Percentiles rank a stretch among this genome's conserved stretches.
These are phyloP conservation scores for Aspergillus sp. DNA, from an alignment of 2,329 filamentous ascomycete genomes.

Conservation along the genomic window DNA sequence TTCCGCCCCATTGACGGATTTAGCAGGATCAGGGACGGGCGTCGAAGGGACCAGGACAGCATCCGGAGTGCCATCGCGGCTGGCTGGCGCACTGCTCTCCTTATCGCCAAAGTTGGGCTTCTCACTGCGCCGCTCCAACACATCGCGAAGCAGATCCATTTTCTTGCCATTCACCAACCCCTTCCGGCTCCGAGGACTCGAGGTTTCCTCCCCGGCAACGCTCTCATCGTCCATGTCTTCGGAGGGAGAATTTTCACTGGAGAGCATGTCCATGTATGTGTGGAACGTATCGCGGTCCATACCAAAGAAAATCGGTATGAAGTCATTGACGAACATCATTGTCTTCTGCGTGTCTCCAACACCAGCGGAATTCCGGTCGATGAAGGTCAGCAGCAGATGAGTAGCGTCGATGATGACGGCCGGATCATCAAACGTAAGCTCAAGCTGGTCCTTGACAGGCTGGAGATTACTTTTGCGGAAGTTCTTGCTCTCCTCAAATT, in stretches of 20 bases:
- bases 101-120: constrained; percentile 63
- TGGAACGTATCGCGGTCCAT: constrained; percentile 61
- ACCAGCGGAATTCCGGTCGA: constrained; percentile 40
- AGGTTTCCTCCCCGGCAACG: constrained; percentile 54
- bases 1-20: constrained; percentile 38
- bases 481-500: constrained; percentile 81
- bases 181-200: constrained; percentile 59
- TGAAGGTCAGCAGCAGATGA: constrained; percentile 38
- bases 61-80: constrained; percentile 84
- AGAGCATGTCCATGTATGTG: constrained; percentile 58
- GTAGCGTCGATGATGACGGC: constrained; percentile 51
- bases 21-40: constrained; percentile 45
- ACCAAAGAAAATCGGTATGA: constrained; percentile 68
- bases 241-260: constrained; percentile 62
- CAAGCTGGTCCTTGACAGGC: constrained; percentile 61
- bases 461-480: constrained; percentile 53
- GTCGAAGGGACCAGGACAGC: constrained; percentile 38
- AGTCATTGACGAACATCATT: constrained; percentile 64
- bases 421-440: constrained; percentile 63
- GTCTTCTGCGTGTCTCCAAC: constrained; percentile 63
- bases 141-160: constrained; percentile 68
- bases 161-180: constrained; percentile 58
- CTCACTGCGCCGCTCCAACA: constrained; percentile 69
- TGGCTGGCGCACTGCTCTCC: constrained; percentile 67
- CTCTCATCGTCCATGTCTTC: constrained; percentile 71